Evolutionary conservation across 345 rosid species (phyloP), one percentile per base, ranked within the genome.

Genomic region (Eucalyptus cladocalyx): DNA sequence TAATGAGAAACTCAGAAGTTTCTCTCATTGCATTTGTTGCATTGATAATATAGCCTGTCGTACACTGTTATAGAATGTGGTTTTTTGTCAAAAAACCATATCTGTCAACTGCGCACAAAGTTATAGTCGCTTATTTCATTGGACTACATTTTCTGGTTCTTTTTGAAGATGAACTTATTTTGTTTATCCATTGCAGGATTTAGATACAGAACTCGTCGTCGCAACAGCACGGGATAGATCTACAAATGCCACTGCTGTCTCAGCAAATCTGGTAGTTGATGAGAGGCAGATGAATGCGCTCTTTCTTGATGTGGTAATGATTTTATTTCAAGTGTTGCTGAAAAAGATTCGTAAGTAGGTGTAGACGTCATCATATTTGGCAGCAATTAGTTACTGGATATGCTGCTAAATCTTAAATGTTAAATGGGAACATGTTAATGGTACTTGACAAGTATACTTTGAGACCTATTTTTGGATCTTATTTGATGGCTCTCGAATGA

Each of bases 231-330:
- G 97, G 89, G 95, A 94, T 51, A 50, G 94, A 62, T 92, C 87
- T 53, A 94, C 96, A 89, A 91, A 91, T 92, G 94, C 95, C 87
- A 94, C 98, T 62, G 97, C 99, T 90, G 95, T 98, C 88, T 94
- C 99, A 90, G 99, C 99, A 86, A 98, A 97, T 90, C 86, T 97
- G 87, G 80, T 97, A 51, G 94, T 97, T 87, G 99, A 98, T 89
- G 98, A 97, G 91, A 95, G 98, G 90, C 99, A 96, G 95, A 96
- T 98, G 99, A 98, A 98, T 93, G 97, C 99, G 51, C 98, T 96
- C 92, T 98, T 98, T 90, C 96, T 98, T 16, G 98, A 97, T 91
- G 95, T 96, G 95, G 99, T 98, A 94, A 95, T 93, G 56, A 88
- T 56, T 80, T 87, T 80, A 81, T 37, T 88, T 86, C 42, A 48